Evolutionary conservation across 768 basidiomycete genomes (phyloP), one percentile per base, ranked within the genome.

Genomic region (Tubosaeta sp.): DNA sequence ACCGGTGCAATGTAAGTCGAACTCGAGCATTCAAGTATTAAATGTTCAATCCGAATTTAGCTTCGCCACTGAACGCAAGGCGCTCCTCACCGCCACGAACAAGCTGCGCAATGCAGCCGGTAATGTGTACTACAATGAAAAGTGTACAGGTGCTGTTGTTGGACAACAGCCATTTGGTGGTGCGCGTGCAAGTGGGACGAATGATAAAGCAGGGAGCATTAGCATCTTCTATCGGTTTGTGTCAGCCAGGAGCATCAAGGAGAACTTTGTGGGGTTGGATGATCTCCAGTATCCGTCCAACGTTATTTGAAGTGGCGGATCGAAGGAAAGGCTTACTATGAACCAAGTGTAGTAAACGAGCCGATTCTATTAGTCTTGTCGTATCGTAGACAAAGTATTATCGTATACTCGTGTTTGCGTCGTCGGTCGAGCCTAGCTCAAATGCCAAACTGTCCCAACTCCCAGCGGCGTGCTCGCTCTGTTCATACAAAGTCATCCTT

Each of bases 111-210:
- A 95, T 72, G 78, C 94, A 1, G 91, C 97, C 4, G 97, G 97
- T 3, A 99, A 97, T 69, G 84, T 95, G 51, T 99, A 99, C 76
- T 92, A 94, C 74, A 97, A 97, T 70, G 95, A 97, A 61, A 95
- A 95, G 71, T 98, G 93, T 72, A 99, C 95, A 2, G 93, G 93
- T 31, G 94, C 93, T n/a, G 90, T 91, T 45, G 93, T 98, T 33
- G 95, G 94, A 9, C 95, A 97, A 69, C 95, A 99, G 71, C 95
- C 97, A 11, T 99, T 99, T 66, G 97, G 97, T 44, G 97, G 97
- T 29, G 91, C 84, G 2, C 83, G 95, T 34, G 89, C 80, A 31
- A 91, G 88, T 65, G 95, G 97, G 27, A 99, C 95, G 56, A 98
- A 98, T 75, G 97, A 98, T 71, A 99, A 98, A 74, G 93, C 95